Evolutionary conservation across 2,329 filamentous ascomycete genomes (phyloP).

Genomic region (Talaromyces rugulosus): DNA sequence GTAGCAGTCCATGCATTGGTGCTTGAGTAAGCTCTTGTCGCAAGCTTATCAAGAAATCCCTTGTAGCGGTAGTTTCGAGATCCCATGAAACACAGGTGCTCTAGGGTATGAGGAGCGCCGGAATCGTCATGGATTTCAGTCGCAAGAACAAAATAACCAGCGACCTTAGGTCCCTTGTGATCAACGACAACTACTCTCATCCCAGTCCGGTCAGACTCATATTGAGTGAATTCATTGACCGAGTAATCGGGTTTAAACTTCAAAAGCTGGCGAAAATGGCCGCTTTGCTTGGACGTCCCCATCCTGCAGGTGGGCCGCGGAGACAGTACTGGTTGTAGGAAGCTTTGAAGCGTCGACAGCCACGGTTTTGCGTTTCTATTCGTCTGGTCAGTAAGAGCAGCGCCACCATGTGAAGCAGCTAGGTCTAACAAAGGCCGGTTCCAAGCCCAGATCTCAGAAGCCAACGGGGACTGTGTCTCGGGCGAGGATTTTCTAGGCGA

Average conservation of each 20-base stretch:
- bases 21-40: constrained; percentile 84
- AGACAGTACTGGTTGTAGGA: constrained; percentile 7
- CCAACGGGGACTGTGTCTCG: neutral
- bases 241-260: constrained; percentile 88
- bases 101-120: constrained; percentile 81
- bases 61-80: constrained; percentile 94
- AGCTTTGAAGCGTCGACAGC: constrained; percentile 3
- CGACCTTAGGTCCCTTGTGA: constrained; percentile 88
- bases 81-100: constrained; percentile 82
- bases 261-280: constrained; percentile 76
- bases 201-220: constrained; percentile 90
- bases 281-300: constrained; percentile 42
- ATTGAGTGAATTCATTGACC: constrained; percentile 82
- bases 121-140: constrained; percentile 98
- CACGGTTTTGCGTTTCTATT: constrained; percentile 5
- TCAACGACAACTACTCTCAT: constrained; percentile 93
- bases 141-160: constrained; percentile 90
- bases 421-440: neutral
- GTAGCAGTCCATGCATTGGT: constrained; percentile 98
- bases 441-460: neutral
- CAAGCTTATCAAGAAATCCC: constrained; percentile 88
- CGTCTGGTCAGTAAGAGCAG: neutral
- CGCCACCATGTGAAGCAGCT: neutral
- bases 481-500: neutral
- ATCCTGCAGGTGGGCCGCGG: constrained; percentile 40